Base-by-base conservation (phyloP, 257 asterid genomes). In the Sherardia arvensis region DNA sequence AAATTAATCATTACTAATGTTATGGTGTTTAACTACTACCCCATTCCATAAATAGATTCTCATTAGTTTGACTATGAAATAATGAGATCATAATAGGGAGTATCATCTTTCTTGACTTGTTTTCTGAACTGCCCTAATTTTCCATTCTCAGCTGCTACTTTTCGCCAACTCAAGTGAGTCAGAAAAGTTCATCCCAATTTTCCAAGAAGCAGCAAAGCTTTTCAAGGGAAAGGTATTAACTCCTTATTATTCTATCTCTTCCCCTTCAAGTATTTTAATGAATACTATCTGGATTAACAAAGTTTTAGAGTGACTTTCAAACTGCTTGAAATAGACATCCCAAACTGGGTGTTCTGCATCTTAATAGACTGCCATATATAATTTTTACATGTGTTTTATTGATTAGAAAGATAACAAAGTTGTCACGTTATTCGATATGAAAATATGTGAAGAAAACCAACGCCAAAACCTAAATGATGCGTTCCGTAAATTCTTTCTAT, bases 131-230 rank as follows among this genome's bases (percentile, higher is more conserved):
- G 21, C 51, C 53, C 57, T 17, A 0, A 21, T 27, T 3, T 71
- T 80, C 18, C 45, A 53, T 26, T 64, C 58, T 71, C 83, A 93
- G 99, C 68, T 90, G 70, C 75, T 93, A 84, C 99, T 93, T 61
- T 93, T 93, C 68, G 81, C 87, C 68, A 66, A 86, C 59, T 79
- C 89, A 60, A 83, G 77, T 56, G 83, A 74, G 58, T 76, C 84
- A 1, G 78, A 58, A 61, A 75, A 78, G 71, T 81, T 86, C 61
- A 10, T 85, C 54, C 79, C 82, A 59, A 66, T 80, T 72, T 93
- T 87, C 71, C 94, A 85, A 84, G 95, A 90, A 69, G 97, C 92
- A 62, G 97, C 97, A 62, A 90, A 84, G 75, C 70, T 70, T 77
- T 93, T 93, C 81, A 85, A 85, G 79, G 96, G 95, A 74, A 90